Base-by-base conservation (phyloP, 2,329 filamentous ascomycete genomes). In the Chaetomium sp. region DNA sequence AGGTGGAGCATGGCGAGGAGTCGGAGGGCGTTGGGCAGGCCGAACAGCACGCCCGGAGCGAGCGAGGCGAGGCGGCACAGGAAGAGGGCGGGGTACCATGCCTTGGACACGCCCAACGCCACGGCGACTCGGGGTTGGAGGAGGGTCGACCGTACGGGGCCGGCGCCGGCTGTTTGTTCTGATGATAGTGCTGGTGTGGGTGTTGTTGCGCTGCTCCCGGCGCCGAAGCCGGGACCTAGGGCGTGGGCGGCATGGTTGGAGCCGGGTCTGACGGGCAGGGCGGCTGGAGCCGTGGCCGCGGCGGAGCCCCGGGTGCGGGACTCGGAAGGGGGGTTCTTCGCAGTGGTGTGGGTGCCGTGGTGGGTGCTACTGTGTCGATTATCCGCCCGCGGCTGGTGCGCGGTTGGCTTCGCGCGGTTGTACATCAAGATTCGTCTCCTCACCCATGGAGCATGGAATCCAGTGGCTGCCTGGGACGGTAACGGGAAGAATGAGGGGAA, bases 101-200 rank as follows among this genome's bases (percentile, higher is more conserved):
- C 82, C 67, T 82, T 82, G 61, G 89, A 87, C 19, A 95, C 86
- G 59, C 91, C 90, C 55, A 94, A 83, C 35, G 92, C 85, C 71
- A 93, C 90, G 68, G 91, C 91, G 63, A 94, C 87, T 63, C 90
- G 90, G 13, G 91, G 91, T 73, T 93, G 90, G 51, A 92, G 81
- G 60, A 88, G 79, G 19, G 84, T 73, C 9, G 75, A 74, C 13
- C 69, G 70, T 7, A 71, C 71, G 3, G 69, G 64, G 27, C 60
- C 62, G 29, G 42, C n/a, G 58, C 45, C 56, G 10, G 50, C 59
- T 19, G 25, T 42, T 42, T 42, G 31, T 10, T 54, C 21, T 53
- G 57, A 2, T 53, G 57, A 2, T 23, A 33, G 60, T 1, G 49
- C 5, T 19, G 35, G 45, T 56, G 29, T 54, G 60, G 16, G 27